Evolutionary conservation across 495 filamentous ascomycete species (phyloP).

Genomic region (Penicillium roqueforti): DNA sequence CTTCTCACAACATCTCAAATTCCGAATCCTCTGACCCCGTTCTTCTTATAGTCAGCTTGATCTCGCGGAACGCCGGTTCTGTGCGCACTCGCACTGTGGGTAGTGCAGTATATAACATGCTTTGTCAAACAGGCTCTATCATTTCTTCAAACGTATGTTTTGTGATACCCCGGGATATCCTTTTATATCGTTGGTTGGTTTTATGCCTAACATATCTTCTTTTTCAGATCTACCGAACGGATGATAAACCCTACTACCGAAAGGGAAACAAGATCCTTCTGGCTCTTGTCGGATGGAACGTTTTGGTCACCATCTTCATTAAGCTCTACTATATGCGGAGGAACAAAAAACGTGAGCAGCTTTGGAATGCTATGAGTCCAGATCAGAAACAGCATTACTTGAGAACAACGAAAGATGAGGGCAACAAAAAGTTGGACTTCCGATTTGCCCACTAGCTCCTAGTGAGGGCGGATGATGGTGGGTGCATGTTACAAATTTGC

Average conservation of each 20-base stretch:
- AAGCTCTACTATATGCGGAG: conserved; percentile 35
- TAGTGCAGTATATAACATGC: conserved; percentile 22
- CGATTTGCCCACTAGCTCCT: conserved; percentile 21
- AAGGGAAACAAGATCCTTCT: conserved; percentile 18
- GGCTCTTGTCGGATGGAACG: conserved; percentile 9
- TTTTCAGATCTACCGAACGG: conserved; percentile 3
- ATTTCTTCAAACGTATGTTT: conserved; percentile 14
- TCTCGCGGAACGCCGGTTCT: conserved; percentile 30
- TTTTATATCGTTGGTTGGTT: not conserved
- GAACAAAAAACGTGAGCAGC: conserved; percentile 19
- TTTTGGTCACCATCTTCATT: conserved; percentile 13
- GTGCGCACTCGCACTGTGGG: conserved; percentile 33
- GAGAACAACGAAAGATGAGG: conserved; percentile 26
- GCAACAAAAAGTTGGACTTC: conserved; percentile 32
- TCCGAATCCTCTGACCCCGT: not conserved
- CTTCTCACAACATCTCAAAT: not conserved
- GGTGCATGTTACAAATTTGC: not conserved
- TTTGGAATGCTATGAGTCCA: conserved; percentile 9
- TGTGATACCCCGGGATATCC: not conserved
- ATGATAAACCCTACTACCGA: conserved; percentile 17
- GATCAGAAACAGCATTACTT: conserved; percentile 14
- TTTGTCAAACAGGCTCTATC: conserved; percentile 9
- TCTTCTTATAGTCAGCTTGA: conserved; percentile 12
- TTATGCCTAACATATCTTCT: not conserved
- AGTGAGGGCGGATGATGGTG: too few species aligned